Conservation (phyloP, 768 basidiomycete genomes). For the Psilocybe sp. region DNA sequence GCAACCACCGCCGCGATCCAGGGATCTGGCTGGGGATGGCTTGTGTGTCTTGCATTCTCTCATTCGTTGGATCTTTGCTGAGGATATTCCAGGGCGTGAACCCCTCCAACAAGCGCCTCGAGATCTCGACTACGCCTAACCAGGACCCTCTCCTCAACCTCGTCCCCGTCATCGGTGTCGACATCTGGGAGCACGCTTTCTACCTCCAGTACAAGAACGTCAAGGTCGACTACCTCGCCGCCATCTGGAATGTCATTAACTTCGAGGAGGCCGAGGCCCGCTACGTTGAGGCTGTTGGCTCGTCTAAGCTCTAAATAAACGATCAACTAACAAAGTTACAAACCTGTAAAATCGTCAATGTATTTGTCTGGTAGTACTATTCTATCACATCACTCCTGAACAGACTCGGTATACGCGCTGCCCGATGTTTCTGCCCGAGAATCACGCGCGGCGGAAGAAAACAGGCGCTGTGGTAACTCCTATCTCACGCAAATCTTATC, state of each 20-base stretch:
- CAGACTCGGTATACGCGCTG: no score
- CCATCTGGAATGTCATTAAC: constrained; percentile 97
- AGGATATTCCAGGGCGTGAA: constrained; percentile 60
- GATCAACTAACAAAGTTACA: background rate
- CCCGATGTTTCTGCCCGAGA: no score
- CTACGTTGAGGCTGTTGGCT: constrained; percentile 38
- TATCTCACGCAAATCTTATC: no score
- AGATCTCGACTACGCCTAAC: constrained; percentile 90
- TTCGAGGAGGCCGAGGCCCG: constrained; percentile 82
- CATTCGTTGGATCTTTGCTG: no score
- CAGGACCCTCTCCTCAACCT: constrained; percentile 86
- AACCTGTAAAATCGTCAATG: background rate
- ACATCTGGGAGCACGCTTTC: constrained; percentile 96
- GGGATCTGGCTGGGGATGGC: constrained; percentile 96
- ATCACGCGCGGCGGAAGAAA: background rate
- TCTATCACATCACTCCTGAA: no score
- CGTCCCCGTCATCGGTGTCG: constrained; percentile 85
- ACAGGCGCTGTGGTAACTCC: background rate
- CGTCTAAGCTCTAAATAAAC: constrained; percentile 13
- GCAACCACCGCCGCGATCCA: constrained; percentile 82
- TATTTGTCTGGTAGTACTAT: background rate
- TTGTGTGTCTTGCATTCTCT: constrained; percentile 64
- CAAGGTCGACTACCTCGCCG: constrained; percentile 89
- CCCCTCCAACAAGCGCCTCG: constrained; percentile 64
- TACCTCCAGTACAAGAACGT: constrained; percentile 97